phyloP scores from a whole-genome alignment of 345 rosid genomes.

The Linum trigynum region DNA sequence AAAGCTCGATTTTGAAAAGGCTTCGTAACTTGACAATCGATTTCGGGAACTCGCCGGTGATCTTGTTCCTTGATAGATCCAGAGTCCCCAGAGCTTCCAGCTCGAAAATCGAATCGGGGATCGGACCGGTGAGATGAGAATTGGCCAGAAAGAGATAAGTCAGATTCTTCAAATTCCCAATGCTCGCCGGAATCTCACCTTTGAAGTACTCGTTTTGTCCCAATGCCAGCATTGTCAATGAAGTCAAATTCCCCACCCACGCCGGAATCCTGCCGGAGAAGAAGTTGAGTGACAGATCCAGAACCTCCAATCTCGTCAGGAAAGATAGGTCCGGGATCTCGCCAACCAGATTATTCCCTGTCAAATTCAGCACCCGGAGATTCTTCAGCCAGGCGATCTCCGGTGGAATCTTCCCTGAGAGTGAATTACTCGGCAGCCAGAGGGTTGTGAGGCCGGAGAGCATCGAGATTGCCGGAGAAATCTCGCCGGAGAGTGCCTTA shows the following conservation, averaged over 20 bases:
- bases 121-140: conserved; percentile 37
- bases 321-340: conserved; percentile 52
- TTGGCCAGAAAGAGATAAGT: conserved; percentile 40
- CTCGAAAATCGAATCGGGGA: conserved; percentile 54
- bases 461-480: conserved; percentile 49
- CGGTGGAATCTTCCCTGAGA: conserved; percentile 51
- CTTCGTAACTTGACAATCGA: conserved; percentile 44
- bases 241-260: conserved; percentile 58
- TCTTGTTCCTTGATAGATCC: conserved; percentile 45
- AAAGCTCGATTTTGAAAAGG: conserved; percentile 60
- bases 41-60: conserved; percentile 48
- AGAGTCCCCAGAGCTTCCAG: conserved; percentile 35
- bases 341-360: conserved; percentile 44
- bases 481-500: conserved; percentile 48
- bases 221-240: conserved; percentile 35
- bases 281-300: conserved; percentile 44
- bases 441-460: conserved; percentile 40
- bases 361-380: conserved; percentile 52
- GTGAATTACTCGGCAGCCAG: conserved; percentile 34
- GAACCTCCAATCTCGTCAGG: conserved; percentile 34
- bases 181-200: conserved; percentile 42
- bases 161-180: conserved; percentile 62
- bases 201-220: conserved; percentile 40
- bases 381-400: conserved; percentile 35
- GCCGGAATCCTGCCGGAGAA: conserved; percentile 52